Conservation (phyloP, 2,329 filamentous ascomycete genomes). For the Aspergillus calidoustus region DNA sequence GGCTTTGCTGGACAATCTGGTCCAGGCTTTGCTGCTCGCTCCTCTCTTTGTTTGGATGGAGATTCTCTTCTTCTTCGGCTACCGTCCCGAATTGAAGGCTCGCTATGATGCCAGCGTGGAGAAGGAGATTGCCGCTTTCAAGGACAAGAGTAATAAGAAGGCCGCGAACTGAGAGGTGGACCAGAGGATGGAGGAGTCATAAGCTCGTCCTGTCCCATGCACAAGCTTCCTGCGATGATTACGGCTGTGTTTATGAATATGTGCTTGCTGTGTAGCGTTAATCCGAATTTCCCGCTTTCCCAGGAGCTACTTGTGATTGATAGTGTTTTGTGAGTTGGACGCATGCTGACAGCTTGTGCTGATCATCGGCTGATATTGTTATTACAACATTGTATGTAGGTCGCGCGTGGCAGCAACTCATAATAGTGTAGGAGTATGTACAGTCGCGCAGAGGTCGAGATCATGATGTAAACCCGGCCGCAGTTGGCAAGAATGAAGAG, state of each 20-base stretch:
- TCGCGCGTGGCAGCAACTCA: neutral
- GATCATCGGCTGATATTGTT: neutral
- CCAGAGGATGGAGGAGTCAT: neutral
- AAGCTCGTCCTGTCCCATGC: neutral
- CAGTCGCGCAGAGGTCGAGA: neutral
- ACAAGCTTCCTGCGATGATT: neutral
- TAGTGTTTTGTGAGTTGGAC: neutral
- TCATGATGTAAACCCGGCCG: neutral
- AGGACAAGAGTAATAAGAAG: constrained; percentile 53
- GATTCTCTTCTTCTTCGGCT: constrained; percentile 85
- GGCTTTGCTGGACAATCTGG: constrained; percentile 85
- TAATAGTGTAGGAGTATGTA: neutral
- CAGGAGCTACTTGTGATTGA: neutral
- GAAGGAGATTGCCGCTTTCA: constrained; percentile 77
- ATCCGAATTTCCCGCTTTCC: neutral
- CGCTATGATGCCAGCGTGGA: constrained; percentile 77
- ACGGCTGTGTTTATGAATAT: constrained; percentile 1
- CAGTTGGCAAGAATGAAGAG: neutral
- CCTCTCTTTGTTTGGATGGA: constrained; percentile 98
- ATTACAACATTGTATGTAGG: neutral
- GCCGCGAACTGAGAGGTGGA: constrained; percentile 25
- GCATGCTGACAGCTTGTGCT: neutral
- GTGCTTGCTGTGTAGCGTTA: neutral
- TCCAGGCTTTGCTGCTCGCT: constrained; percentile 89
- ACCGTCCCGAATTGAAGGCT: constrained; percentile 82